Percentiles rank a stretch among this genome's conserved stretches.
Conservation (phyloP, 2,329 filamentous ascomycete genomes). For the Bipolaris bicolor region DNA sequence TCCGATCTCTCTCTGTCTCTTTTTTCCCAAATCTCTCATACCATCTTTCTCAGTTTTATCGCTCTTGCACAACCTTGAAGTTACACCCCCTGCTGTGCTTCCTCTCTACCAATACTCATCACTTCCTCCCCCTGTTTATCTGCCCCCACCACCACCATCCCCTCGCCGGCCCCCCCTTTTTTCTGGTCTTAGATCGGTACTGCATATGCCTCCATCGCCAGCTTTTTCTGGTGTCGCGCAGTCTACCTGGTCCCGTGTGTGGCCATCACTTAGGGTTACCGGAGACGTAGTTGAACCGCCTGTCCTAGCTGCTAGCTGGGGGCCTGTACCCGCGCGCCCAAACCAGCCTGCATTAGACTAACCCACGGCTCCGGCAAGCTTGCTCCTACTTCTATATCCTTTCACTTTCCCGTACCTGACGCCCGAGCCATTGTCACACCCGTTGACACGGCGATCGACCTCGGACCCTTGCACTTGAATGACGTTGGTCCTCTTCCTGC, state of each 20-base stretch:
- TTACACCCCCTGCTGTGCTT: conserved; percentile 41
- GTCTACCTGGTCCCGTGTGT: conserved; percentile 31
- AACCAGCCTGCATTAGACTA: conserved; percentile 36
- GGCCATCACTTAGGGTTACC: conserved; percentile 32
- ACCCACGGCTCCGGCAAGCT: conserved; percentile 25
- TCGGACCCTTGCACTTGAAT: conserved; percentile 46
- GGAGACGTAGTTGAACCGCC: conserved; percentile 39
- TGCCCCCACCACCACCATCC: too few species aligned
- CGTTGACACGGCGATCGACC: conserved; percentile 40
- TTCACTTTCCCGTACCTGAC: conserved; percentile 34
- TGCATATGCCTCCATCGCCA: conserved; percentile 38
- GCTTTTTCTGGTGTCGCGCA: conserved; percentile 35
- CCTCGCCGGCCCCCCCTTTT: too few species aligned
- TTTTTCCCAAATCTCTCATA: not conserved
- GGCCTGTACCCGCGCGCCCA: conserved; percentile 38
- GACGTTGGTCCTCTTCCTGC: conserved; percentile 46
- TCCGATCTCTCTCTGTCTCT: not conserved
- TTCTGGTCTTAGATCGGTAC: conserved; percentile 45
- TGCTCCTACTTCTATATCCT: conserved; percentile 23
- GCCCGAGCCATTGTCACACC: conserved; percentile 37
- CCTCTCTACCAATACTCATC: conserved; percentile 34
- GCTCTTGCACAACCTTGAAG: conserved; percentile 33
- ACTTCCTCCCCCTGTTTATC: conserved; percentile 39
- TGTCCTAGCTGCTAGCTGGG: conserved; percentile 44
- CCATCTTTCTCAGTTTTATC: not conserved